Evolutionary conservation across 1,139 yeast genomes (phyloP).

Genomic region (Zygoascus meyerae): DNA sequence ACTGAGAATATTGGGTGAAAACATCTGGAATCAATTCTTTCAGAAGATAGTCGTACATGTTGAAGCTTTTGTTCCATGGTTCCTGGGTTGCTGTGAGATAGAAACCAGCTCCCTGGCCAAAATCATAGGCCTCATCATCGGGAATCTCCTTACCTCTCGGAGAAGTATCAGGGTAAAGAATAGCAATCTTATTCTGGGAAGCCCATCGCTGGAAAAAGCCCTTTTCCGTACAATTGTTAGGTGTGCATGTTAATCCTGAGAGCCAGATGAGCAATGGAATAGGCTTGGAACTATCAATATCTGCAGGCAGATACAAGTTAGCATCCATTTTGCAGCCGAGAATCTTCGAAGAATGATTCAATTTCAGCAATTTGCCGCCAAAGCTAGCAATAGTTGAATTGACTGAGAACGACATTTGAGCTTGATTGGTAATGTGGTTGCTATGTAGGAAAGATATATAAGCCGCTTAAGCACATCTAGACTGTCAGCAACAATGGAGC

Average conservation of each 20-base stretch:
- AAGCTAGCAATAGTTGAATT: slow-evolving; percentile 50
- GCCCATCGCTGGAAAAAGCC: slow-evolving; percentile 85
- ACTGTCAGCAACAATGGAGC: too few species aligned
- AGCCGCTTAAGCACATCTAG: too few species aligned
- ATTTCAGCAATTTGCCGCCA: slow-evolving; percentile 71
- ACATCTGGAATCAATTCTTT: slow-evolving; percentile 59
- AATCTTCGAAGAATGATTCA: slow-evolving; percentile 61
- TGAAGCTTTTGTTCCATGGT: slow-evolving; percentile 68
- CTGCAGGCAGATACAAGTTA: slow-evolving; percentile 73
- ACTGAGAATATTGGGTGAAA: slow-evolving; percentile 40
- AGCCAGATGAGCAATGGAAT: slow-evolving; percentile 75
- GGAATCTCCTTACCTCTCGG: slow-evolving; percentile 85
- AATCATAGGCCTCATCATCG: slow-evolving; percentile 81
- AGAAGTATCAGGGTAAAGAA: slow-evolving; percentile 94
- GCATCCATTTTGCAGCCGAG: slow-evolving; percentile 77
- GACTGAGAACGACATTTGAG: slow-evolving; percentile 17
- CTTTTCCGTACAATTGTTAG: slow-evolving; percentile 92
- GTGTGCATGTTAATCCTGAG: slow-evolving; percentile 91
- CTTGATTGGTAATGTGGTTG: background rate
- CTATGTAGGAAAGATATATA: too few species aligned
- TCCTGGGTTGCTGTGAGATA: slow-evolving; percentile 76
- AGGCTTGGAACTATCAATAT: slow-evolving; percentile 33
- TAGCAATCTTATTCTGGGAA: slow-evolving; percentile 72
- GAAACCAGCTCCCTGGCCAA: slow-evolving; percentile 95
- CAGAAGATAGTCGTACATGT: slow-evolving; percentile 81